Evolutionary conservation across 78 protist genomes (phyloP), one percentile per base, ranked within the genome.

Genomic region (Chrysochromulina tobinii): DNA sequence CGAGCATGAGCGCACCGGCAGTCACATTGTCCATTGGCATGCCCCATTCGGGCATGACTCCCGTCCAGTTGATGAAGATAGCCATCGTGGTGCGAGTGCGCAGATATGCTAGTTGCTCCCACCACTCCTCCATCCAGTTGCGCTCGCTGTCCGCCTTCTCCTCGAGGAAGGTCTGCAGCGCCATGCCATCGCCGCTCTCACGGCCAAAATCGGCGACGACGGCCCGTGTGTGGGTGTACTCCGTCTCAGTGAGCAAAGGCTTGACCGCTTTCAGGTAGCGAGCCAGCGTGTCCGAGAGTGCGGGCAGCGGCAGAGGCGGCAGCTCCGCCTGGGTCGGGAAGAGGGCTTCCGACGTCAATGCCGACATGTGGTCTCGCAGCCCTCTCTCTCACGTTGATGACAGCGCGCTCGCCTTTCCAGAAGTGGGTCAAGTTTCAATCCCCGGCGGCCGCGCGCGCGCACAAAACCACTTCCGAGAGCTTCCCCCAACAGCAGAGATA

Each of bases 111-210:
- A 14, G 20, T 55, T 79, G 84, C 54, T 75, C 58, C 92, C 92
- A 89, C 92, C 92, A 89, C 27, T 61, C 92, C 69, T 72, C 75
- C 18, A 89, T 79, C 92, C 92, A 89, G 79, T 81, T 89, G 58
- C 64, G 55, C 57, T 90, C 66, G 15, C 59, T 87, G 20, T 0
- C 66, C 1, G 89, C 89, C 1, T 69, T 18, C 48, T 18, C 81
- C 53, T 17, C 18, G 3, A 90, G 66, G 18, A 50, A 20, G 48
- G 61, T 14, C 72, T 90, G 93, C 50, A 68, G 14, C 6, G 20
- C 1, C 57, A 50, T 14, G 83, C 83, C 57, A 12, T 12, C 15
- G 83, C 18, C 61, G 21, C 75, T 59, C 48, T 11, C 55, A 14
- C n/a, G n/a, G 27, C 0, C 14, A 18, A 90, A 90, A 18, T 90